A percentile compares a stretch with the other conserved stretches of the same genome.
phyloP scores from a whole-genome alignment of 2,329 filamentous ascomycete genomes.

The Lecanicillium sp. region DNA sequence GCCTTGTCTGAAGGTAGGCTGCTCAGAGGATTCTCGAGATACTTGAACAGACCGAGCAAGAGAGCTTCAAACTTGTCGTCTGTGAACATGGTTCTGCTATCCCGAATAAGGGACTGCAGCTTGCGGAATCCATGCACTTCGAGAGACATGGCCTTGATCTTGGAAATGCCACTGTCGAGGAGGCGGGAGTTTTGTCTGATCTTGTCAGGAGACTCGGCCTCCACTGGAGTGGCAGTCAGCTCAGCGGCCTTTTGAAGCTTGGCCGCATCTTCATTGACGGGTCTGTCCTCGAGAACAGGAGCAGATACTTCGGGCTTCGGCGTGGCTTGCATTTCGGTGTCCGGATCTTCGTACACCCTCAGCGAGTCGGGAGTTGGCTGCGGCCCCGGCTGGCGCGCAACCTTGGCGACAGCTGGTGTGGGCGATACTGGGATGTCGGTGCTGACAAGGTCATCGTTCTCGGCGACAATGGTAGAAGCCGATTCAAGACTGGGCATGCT shows the following conservation, averaged over 20 bases:
- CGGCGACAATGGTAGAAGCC: slow-evolving; percentile 24
- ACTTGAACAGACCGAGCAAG: slow-evolving; percentile 62
- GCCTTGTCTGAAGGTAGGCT: slow-evolving; percentile 57
- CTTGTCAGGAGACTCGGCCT: slow-evolving; percentile 43
- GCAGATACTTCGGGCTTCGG: slow-evolving; percentile 40
- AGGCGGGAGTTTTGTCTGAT: slow-evolving; percentile 53
- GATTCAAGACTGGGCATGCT: slow-evolving; percentile 33
- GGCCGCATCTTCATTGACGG: slow-evolving; percentile 50
- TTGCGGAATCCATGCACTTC: slow-evolving; percentile 78
- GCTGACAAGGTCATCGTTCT: slow-evolving; percentile 12
- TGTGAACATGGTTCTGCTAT: slow-evolving; percentile 56
- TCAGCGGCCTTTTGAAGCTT: slow-evolving; percentile 24
- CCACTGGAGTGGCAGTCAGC: slow-evolving; percentile 19
- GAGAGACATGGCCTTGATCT: slow-evolving; percentile 64
- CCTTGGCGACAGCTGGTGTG: slow-evolving; percentile 12
- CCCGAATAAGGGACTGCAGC: slow-evolving; percentile 66
- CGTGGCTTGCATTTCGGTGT: slow-evolving; percentile 42
- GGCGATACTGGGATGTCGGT: slow-evolving; percentile 9
- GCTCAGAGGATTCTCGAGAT: slow-evolving; percentile 56
- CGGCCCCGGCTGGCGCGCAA: slow-evolving; percentile 6
- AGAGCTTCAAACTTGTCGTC: slow-evolving; percentile 65
- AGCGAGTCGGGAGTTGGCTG: slow-evolving; percentile 22
- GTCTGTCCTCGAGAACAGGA: slow-evolving; percentile 53
- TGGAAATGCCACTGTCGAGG: slow-evolving; percentile 67
- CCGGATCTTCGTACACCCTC: slow-evolving; percentile 59